Evolutionary conservation across 2,329 filamentous ascomycete species (phyloP).

Genomic region (Cordyceps pruinosa): DNA sequence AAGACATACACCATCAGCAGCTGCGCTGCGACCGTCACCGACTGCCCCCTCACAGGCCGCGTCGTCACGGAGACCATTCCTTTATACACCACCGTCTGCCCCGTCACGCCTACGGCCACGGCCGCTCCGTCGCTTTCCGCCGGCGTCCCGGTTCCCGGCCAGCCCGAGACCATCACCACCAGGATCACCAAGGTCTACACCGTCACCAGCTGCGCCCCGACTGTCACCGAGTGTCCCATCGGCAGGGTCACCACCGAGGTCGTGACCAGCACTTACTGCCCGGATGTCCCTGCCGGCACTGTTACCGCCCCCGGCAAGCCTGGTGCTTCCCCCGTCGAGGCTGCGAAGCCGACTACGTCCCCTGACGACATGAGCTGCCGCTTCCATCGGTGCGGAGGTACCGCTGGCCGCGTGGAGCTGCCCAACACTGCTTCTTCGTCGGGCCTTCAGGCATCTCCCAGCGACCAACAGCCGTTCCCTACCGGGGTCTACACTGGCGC

Average conservation of each 20-base stretch:
- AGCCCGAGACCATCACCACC: conserved; percentile 15
- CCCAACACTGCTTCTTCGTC: not conserved
- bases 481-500: not conserved
- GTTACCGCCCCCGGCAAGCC: not conserved
- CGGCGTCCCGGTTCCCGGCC: not conserved
- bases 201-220: conserved; percentile 25
- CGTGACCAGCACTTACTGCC: conserved; percentile 2
- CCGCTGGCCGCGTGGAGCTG: no score
- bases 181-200: conserved; percentile 20
- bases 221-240: conserved; percentile 25
- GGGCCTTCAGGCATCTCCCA: not conserved
- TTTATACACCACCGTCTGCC: conserved; percentile 8
- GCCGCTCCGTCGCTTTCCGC: not conserved
- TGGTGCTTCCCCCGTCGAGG: not conserved
- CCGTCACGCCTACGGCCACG: not conserved
- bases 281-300: not conserved
- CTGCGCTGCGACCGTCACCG: conserved; percentile 23
- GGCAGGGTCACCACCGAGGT: conserved; percentile 23
- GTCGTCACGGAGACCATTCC: conserved; percentile 10
- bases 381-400: no score
- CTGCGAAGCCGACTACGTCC: not conserved
- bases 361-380: not conserved
- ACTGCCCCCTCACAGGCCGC: conserved; percentile 21
- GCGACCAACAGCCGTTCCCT: not conserved
- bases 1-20: conserved; percentile 24